These are phyloP conservation scores for Floccularia luteovirens DNA, from an alignment of 768 basidiomycete genomes.

Conservation along the genomic window DNA sequence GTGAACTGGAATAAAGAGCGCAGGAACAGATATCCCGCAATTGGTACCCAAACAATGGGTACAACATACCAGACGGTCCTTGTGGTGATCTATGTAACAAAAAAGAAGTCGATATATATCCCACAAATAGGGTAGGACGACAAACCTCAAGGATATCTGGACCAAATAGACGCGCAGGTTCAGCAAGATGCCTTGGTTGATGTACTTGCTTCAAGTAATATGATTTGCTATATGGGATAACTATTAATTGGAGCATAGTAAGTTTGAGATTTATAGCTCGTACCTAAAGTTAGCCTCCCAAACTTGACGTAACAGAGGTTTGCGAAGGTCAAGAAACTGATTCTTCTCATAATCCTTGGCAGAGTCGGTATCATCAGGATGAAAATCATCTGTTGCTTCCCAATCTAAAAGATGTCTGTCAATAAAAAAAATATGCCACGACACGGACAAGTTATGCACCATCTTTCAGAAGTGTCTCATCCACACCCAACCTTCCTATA, in stretches of 20 bases:
- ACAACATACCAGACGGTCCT: slow-evolving; percentile 92
- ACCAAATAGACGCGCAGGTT: slow-evolving; percentile 85
- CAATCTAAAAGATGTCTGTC: slow-evolving; percentile 48
- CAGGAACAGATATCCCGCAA: slow-evolving; percentile 68
- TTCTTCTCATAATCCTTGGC: slow-evolving; percentile 80
- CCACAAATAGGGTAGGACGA: slow-evolving; percentile 1
- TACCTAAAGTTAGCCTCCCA: slow-evolving; percentile 83
- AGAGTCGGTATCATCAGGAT: slow-evolving; percentile 84
- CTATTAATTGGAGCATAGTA: slow-evolving; percentile 1
- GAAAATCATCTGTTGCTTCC: slow-evolving; percentile 85
- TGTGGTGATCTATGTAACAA: slow-evolving; percentile 69
- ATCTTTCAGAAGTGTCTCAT: slow-evolving; percentile 70
- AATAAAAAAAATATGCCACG: slow-evolving; percentile 1
- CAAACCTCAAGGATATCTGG: slow-evolving; percentile 72
- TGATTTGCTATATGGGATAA: slow-evolving; percentile 53
- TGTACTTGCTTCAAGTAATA: slow-evolving; percentile 97
- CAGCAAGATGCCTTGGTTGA: slow-evolving; percentile 82
- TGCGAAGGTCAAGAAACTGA: slow-evolving; percentile 84
- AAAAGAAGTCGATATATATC: neutral
- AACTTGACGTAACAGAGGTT: slow-evolving; percentile 80
- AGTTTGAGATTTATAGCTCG: slow-evolving; percentile 14
- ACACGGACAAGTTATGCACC: slow-evolving; percentile 36
- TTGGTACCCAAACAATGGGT: slow-evolving; percentile 88
- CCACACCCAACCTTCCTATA: slow-evolving; percentile 76
- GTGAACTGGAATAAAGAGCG: slow-evolving; percentile 83